Evolutionary conservation across 306 rosid species (phyloP).

Genomic region (Begonia loranthoides): DNA sequence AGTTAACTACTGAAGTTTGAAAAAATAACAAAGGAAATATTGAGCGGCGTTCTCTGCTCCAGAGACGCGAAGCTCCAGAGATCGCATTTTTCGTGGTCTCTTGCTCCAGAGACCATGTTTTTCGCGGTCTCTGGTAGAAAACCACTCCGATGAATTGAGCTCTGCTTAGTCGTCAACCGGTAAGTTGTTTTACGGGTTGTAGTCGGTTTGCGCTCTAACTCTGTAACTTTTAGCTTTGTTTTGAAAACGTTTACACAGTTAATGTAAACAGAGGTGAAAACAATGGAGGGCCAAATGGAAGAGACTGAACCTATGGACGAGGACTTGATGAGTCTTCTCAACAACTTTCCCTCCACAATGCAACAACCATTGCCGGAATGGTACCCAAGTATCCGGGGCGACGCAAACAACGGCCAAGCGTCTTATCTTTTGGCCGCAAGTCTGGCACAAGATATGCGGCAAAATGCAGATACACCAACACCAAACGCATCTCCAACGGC

Average conservation of each 20-base stretch:
- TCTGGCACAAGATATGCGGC: too few relatives aligned
- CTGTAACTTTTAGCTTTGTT: not conserved
- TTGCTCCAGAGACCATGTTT: too few relatives aligned
- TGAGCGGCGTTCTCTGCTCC: too few relatives aligned
- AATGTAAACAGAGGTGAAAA: constrained; percentile 22
- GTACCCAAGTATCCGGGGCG: constrained; percentile 20
- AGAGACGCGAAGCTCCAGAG: too few relatives aligned
- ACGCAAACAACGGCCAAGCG: constrained; percentile 7
- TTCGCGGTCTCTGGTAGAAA: too few relatives aligned
- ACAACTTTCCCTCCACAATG: constrained; percentile 28
- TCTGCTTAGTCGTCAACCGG: constrained; percentile 34
- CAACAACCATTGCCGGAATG: constrained; percentile 44
- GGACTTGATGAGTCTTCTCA: constrained; percentile 56
- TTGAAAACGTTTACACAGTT: not conserved
- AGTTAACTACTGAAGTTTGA: too few relatives aligned
- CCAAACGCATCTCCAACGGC: constrained; percentile 5
- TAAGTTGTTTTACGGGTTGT: constrained; percentile 7
- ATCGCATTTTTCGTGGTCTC: too few relatives aligned
- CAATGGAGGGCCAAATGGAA: constrained; percentile 24
- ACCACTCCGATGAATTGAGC: constrained; percentile 25
- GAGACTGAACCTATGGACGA: constrained; percentile 46
- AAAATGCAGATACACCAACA: constrained; percentile 5
- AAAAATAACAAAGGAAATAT: too few relatives aligned
- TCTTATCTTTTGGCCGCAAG: too few relatives aligned
- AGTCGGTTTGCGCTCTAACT: too few relatives aligned